Conservation (phyloP, 345 rosid species). For the Lagerstroemia speciosa region DNA sequence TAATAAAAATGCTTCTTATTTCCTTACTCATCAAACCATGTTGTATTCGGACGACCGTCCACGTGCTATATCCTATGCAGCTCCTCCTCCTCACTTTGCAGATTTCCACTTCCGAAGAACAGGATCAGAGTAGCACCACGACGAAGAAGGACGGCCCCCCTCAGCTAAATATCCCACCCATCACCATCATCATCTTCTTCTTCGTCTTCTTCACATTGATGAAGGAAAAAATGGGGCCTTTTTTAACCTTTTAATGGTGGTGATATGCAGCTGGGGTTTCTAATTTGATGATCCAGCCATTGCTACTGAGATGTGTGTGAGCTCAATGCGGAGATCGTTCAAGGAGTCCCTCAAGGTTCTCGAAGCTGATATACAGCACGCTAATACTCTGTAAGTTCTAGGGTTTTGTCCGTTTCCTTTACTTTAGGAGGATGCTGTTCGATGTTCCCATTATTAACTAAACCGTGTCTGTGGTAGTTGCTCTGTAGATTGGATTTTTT, state of each 20-base stretch:
- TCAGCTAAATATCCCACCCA: neutral
- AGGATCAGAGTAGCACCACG: neutral
- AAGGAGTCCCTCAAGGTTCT: slow-evolving; percentile 45
- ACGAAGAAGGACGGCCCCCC: neutral
- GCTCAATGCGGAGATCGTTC: slow-evolving; percentile 46
- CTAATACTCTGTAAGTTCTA: slow-evolving; percentile 47
- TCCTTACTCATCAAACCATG: no score
- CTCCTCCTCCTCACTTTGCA: neutral
- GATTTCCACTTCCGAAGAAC: neutral
- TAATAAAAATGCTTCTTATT: no score
- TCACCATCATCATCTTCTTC: neutral
- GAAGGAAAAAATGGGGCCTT: no score
- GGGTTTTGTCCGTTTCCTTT: neutral
- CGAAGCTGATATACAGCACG: slow-evolving; percentile 70
- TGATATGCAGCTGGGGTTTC: no score
- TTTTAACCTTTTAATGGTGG: no score
- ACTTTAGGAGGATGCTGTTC: neutral
- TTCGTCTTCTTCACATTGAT: no score
- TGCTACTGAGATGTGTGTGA: slow-evolving; percentile 29
- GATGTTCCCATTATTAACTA: neutral
- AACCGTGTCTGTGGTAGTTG: neutral
- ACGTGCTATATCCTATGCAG: no score
- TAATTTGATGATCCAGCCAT: neutral
- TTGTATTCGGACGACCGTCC: no score
- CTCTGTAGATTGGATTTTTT: neutral